phyloP scores from a whole-genome alignment of 352 stramenopile genomes.

The Plasmopara muralis region DNA sequence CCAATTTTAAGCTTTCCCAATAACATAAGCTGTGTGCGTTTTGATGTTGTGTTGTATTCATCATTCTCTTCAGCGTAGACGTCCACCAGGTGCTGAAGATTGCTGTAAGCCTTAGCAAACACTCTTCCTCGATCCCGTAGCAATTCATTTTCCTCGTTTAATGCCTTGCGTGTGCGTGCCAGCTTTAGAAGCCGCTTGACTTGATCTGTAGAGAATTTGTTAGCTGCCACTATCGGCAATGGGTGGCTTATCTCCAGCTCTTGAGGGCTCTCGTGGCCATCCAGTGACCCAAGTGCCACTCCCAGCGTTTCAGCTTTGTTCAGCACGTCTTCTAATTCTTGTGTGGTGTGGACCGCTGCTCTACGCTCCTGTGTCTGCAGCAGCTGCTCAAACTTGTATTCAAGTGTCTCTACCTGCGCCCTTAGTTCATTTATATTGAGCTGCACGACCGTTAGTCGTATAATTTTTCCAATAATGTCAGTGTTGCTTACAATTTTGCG shows the following conservation, averaged over 20 bases:
- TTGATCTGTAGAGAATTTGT: conserved; percentile 9
- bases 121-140: conserved; percentile 29
- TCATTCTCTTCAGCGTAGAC: conserved; percentile 25
- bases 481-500: conserved; percentile 38
- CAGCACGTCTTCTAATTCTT: conserved; percentile 9
- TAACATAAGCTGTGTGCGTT: conserved; percentile 29
- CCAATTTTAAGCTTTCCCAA: conserved; percentile 31
- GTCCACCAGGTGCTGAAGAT: conserved; percentile 41
- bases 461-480: neutral
- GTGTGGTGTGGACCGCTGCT: conserved; percentile 10
- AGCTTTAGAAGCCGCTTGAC: conserved; percentile 28
- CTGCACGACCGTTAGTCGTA: conserved; percentile 7
- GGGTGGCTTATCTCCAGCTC: conserved; percentile 19
- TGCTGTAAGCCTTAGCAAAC: conserved; percentile 40
- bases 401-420: conserved; percentile 37
- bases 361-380: conserved; percentile 24
- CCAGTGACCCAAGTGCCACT: conserved; percentile 18
- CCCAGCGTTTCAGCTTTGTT: conserved; percentile 17
- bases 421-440: conserved; percentile 41
- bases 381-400: conserved; percentile 38
- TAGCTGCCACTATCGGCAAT: conserved; percentile 7
- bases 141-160: conserved; percentile 44
- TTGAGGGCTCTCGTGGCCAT: conserved; percentile 15
- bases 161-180: conserved; percentile 24
- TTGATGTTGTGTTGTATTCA: conserved; percentile 11